Conservation (phyloP, 768 basidiomycete species). For the Pleurotus cornucopiae region DNA sequence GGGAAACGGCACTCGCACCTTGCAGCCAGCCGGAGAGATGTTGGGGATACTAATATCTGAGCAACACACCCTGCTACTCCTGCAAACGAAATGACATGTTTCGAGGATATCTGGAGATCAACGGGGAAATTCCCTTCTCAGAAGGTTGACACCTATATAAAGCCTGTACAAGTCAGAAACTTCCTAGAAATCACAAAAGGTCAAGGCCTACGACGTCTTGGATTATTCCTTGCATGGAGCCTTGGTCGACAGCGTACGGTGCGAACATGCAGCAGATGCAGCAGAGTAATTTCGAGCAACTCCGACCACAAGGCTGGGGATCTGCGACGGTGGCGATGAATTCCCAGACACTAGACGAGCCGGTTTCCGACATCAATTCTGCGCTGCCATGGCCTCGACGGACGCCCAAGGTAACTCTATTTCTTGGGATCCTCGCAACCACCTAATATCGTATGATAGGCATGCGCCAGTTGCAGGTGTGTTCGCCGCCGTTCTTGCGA, state of each 20-base stretch:
- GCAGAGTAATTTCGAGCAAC: background rate
- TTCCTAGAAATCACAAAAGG: background rate
- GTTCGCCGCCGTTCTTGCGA: constrained; percentile 12
- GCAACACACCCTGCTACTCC: constrained; percentile 7
- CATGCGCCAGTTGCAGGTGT: constrained; percentile 59
- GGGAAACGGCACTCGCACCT: constrained; percentile 5
- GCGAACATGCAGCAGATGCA: constrained; percentile 2
- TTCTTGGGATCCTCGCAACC: constrained; percentile 3
- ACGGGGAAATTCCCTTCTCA: constrained; percentile 10
- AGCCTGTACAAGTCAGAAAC: constrained; percentile 1
- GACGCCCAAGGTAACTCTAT: constrained; percentile 41
- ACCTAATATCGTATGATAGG: constrained; percentile 28
- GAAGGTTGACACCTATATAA: constrained; percentile 8
- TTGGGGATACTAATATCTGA: constrained; percentile 8
- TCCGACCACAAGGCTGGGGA: constrained; percentile 10
- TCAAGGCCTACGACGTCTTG: background rate
- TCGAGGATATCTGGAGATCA: constrained; percentile 7
- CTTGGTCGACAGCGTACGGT: constrained; percentile 1
- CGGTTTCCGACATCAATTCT: constrained; percentile 49
- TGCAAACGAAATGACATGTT: constrained; percentile 7
- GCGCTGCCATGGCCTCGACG: constrained; percentile 46
- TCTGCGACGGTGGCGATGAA: constrained; percentile 23
- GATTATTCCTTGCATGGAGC: background rate
- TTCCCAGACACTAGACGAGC: constrained; percentile 30
- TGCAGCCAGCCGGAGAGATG: constrained; percentile 7